Evolutionary conservation across 2,329 filamentous ascomycete genomes (phyloP), one percentile per base, ranked within the genome.

Genomic region (Periconia macrospinosa): DNA sequence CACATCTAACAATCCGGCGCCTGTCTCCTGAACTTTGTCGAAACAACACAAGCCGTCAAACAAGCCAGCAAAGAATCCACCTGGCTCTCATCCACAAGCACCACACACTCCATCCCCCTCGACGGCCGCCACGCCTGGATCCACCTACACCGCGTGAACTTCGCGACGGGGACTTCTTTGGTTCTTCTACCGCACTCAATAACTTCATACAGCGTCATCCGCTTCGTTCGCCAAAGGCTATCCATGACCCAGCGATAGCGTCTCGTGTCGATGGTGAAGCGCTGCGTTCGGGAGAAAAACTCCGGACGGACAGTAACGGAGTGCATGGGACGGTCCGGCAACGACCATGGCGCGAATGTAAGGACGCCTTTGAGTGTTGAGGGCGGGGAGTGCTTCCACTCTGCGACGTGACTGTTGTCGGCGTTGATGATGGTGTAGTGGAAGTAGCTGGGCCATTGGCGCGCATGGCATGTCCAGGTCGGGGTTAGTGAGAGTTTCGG

Each of bases 1-100:
- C n/a, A n/a, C n/a, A n/a, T n/a, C n/a, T n/a, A n/a, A 42, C 10
- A 3, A 19, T 61, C 57, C 6, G 45, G 54, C 20, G 56, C 63
- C 46, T 63, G 58, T 55, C 66, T 64, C 48, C 64, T 54, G 57
- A 63, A 68, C 64, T 65, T 67, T 57, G 65, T 68, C 46, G 68
- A 46, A 41, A 67, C 57, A 9, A 63, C 65, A 27, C 57, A 45
- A 7, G 63, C 48, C 23, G 60, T 67, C 55, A 65, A 54, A 50
- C 61, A 61, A 30, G 60, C 63, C 8, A 68, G 53, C 30, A 61
- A 40, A 6, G 58, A 60, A 55, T 63, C 57, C 18, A 66, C 8
- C 47, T 66, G 55, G 9, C 41, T 50, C 45, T 55, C 59, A 56
- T 67, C 60, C 23, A 27, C 23, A 27, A 27, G 5, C 9, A 69